These are phyloP conservation scores for Stagonosporopsis rhizophila DNA, from an alignment of 2,329 filamentous ascomycete genomes.

Conservation along the genomic window DNA sequence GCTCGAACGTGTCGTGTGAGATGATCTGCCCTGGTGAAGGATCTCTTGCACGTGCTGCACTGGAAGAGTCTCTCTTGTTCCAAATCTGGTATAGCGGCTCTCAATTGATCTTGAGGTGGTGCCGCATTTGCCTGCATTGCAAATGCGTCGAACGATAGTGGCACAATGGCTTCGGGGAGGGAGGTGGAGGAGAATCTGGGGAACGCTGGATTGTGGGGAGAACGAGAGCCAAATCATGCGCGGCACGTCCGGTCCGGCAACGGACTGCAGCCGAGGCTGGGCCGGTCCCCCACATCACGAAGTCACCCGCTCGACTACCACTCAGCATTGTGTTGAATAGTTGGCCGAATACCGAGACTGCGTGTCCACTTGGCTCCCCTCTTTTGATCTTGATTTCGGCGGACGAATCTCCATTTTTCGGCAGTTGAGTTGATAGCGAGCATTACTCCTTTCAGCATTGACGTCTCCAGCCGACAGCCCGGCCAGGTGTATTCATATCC, in stretches of 20 bases:
- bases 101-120: conserved; percentile 10
- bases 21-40: conserved; percentile 61
- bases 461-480: not conserved
- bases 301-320: not conserved
- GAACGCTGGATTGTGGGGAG: conserved; percentile 18
- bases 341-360: conserved; percentile 2
- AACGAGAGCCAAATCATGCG: conserved; percentile 21
- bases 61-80: conserved; percentile 50
- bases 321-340: not conserved
- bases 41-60: conserved; percentile 61
- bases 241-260: conserved; percentile 3
- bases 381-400: not conserved
- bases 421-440: not conserved
- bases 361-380: not conserved
- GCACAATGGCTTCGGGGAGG: conserved; percentile 26
- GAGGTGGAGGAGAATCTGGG: conserved; percentile 36
- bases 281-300: conserved; percentile 21
- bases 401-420: not conserved
- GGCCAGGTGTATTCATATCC: not conserved
- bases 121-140: conserved; percentile 29
- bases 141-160: conserved; percentile 17
- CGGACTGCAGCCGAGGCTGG: not conserved
- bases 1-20: conserved; percentile 62
- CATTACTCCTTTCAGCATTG: not conserved
- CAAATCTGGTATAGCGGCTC: conserved; percentile 23